These are phyloP conservation scores for Alternaria sp. DNA, from an alignment of 2,329 filamentous ascomycete species.

Conservation along the genomic window DNA sequence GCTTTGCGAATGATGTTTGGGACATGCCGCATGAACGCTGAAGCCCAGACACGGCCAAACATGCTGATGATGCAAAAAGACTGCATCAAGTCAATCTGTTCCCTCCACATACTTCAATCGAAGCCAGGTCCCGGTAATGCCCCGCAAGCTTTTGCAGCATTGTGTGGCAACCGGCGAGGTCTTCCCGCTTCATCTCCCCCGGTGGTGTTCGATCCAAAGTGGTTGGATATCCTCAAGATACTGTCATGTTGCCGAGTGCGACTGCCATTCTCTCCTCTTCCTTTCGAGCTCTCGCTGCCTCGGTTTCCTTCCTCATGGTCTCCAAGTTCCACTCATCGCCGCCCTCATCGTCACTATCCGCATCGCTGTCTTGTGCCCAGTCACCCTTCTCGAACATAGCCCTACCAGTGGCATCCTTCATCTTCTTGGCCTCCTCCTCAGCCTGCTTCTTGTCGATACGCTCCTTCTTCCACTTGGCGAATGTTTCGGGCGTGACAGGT, in stretches of 20 bases:
- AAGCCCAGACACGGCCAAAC: conserved; percentile 2
- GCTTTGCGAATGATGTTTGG: background rate
- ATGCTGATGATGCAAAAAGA: background rate
- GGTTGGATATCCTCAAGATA: conserved; percentile 21
- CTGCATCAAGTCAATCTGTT: background rate
- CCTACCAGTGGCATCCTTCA: conserved; percentile 94
- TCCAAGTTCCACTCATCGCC: conserved; percentile 76
- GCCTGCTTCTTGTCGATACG: conserved; percentile 94
- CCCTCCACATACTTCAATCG: background rate
- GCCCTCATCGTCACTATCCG: conserved; percentile 61
- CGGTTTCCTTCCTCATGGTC: conserved; percentile 83
- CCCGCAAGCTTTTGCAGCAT: conserved; percentile 46
- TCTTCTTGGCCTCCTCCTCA: conserved; percentile 85
- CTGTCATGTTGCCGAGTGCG: conserved; percentile 23
- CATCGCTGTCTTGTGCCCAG: conserved; percentile 74
- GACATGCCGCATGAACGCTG: conserved; percentile 2
- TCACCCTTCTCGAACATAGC: conserved; percentile 96
- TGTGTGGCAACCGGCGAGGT: conserved; percentile 26
- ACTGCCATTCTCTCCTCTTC: conserved; percentile 72
- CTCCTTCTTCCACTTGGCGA: conserved; percentile 97
- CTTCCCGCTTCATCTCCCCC: conserved; percentile 7
- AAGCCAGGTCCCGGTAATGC: conserved; percentile 13
- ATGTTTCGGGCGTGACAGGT: conserved; percentile 89
- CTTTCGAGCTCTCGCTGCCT: conserved; percentile 73
- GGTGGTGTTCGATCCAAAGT: background rate